A percentile compares a stretch with the other conserved stretches of the same genome.
These are phyloP conservation scores for Paecilomyces fulvus DNA, from an alignment of 2,329 filamentous ascomycete genomes.

Conservation along the genomic window DNA sequence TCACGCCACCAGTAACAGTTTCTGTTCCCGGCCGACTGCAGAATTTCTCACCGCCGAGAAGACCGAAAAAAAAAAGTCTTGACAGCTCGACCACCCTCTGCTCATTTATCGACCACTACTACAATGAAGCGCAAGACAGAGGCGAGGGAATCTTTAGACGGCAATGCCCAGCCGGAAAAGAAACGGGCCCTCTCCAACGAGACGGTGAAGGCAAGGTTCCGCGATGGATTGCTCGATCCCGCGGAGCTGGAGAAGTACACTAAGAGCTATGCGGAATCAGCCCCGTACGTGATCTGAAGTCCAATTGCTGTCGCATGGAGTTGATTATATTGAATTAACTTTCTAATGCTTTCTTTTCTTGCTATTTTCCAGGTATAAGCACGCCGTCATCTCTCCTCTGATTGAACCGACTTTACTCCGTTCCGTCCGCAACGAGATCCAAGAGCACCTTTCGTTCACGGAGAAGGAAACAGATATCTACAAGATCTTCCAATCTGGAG, in stretches of 20 bases:
- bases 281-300: slow-evolving; percentile 28
- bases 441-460: slow-evolving; percentile 85
- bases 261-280: slow-evolving; percentile 32
- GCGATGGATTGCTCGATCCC: slow-evolving; percentile 35
- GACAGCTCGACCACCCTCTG: not conserved
- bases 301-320: not conserved
- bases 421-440: slow-evolving; percentile 79
- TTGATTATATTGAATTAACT: not conserved
- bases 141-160: slow-evolving; percentile 17
- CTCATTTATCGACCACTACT: not conserved
- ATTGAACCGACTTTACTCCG: slow-evolving; percentile 77
- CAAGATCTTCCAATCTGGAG: slow-evolving; percentile 97
- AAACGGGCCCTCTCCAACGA: slow-evolving; percentile 32
- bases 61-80: not conserved
- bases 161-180: slow-evolving; percentile 28
- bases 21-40: not conserved
- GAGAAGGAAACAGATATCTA: slow-evolving; percentile 99
- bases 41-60: not conserved
- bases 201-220: slow-evolving; percentile 33
- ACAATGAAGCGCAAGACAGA: slow-evolving; percentile 39
- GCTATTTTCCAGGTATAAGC: slow-evolving; percentile 60
- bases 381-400: slow-evolving; percentile 76
- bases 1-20: not conserved
- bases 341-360: not conserved
- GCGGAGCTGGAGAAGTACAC: slow-evolving; percentile 35